phyloP scores from a whole-genome alignment of 2,329 filamentous ascomycete species.

The Fusarium sacchari region DNA sequence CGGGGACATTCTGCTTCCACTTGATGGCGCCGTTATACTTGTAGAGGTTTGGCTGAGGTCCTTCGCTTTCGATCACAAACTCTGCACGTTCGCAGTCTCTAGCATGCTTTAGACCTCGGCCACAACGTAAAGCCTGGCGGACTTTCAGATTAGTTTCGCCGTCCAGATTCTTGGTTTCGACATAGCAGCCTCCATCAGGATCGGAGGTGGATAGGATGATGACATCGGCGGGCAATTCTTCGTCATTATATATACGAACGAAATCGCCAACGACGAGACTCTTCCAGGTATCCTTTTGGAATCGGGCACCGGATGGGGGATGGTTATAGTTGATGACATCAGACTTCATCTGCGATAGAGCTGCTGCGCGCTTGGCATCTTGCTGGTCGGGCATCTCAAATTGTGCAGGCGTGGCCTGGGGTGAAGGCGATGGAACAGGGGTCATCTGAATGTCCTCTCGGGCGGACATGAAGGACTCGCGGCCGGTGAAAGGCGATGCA shows the following conservation, averaged over 20 bases:
- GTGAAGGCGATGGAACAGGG: conserved; percentile 84
- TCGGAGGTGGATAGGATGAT: conserved; percentile 94
- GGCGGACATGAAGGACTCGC: conserved; percentile 63
- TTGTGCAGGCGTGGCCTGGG: conserved; percentile 50
- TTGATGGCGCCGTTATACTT: conserved; percentile 90
- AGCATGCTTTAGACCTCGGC: conserved; percentile 84
- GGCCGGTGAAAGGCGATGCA: conserved; percentile 63
- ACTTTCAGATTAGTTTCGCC: conserved; percentile 98
- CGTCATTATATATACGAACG: conserved; percentile 94
- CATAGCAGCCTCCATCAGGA: conserved; percentile 92
- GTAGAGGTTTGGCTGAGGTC: conserved; percentile 93
- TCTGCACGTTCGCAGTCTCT: conserved; percentile 90
- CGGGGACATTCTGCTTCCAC: conserved; percentile 80
- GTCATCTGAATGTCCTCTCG: conserved; percentile 92
- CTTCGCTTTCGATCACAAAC: conserved; percentile 90
- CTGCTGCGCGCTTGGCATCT: conserved; percentile 49
- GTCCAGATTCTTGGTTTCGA: conserved; percentile 98
- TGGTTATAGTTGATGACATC: conserved; percentile 78
- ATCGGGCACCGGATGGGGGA: conserved; percentile 76
- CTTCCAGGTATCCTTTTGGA: conserved; percentile 96
- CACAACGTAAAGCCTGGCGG: conserved; percentile 87
- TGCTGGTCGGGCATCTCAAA: conserved; percentile 53
- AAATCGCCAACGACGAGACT: conserved; percentile 95
- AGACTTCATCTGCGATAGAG: conserved; percentile 59
- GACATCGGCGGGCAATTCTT: conserved; percentile 93